A percentile compares a stretch with the other conserved stretches of the same genome.
These are phyloP conservation scores for Neostapfia colusana DNA, from an alignment of 176 grass and related monocot species.

Conservation along the genomic window DNA sequence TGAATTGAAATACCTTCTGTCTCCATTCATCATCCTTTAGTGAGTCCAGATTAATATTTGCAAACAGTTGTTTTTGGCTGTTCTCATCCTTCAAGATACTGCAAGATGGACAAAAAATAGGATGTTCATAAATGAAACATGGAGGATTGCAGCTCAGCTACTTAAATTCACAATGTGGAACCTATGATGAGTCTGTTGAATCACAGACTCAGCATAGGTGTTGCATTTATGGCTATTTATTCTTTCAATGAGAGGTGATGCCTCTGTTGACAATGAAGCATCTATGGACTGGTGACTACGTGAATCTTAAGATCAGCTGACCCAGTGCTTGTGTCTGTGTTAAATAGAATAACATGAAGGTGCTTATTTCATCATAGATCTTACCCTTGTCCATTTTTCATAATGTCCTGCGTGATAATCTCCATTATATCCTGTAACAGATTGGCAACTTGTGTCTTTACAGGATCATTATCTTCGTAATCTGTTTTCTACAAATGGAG, in stretches of 20 bases:
- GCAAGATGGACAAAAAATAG: background rate
- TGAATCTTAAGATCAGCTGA: too few relatives aligned
- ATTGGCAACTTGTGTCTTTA: constrained; percentile 69
- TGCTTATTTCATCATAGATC: constrained; percentile 14
- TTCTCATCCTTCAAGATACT: constrained; percentile 46
- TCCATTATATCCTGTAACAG: constrained; percentile 96
- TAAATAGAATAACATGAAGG: background rate
- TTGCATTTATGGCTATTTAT: too few relatives aligned
- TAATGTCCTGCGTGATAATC: constrained; percentile 85
- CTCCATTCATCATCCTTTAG: constrained; percentile 47
- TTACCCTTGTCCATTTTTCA: constrained; percentile 63
- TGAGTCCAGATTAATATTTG: constrained; percentile 55
- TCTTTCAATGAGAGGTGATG: too few relatives aligned
- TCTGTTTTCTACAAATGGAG: constrained; percentile 49
- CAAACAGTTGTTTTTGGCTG: constrained; percentile 42
- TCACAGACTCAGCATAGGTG: too few relatives aligned
- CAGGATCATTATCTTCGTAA: constrained; percentile 49
- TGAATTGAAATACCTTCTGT: constrained; percentile 61
- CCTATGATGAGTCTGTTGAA: too few relatives aligned
- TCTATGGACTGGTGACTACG: too few relatives aligned
- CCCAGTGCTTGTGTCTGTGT: too few relatives aligned
- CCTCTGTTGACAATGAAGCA: too few relatives aligned
- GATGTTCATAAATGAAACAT: background rate
- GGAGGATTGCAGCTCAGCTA: background rate
- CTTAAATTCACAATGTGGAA: too few relatives aligned